These are phyloP conservation scores for Malus domestica DNA, from an alignment of 306 rosid genomes.

Conservation along the genomic window DNA sequence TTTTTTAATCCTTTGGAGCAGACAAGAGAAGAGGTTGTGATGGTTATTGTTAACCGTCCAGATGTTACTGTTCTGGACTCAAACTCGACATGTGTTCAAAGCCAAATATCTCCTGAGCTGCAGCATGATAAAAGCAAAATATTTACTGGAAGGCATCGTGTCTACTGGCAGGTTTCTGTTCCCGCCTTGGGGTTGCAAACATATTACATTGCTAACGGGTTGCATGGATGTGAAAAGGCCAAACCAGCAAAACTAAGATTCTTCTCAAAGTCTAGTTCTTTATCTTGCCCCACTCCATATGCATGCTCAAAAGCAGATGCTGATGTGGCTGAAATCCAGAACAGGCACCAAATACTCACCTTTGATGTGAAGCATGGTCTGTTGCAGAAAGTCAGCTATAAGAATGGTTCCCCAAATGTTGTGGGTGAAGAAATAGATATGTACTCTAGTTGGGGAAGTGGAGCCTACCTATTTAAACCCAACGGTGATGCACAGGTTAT, in stretches of 20 bases:
- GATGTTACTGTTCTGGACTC: constrained; percentile 72
- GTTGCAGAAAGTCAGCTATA: constrained; percentile 54
- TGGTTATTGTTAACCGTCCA: constrained; percentile 68
- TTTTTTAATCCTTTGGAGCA: constrained; percentile 76
- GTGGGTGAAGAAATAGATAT: constrained; percentile 82
- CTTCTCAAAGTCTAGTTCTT: constrained; percentile 44
- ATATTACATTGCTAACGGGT: constrained; percentile 58
- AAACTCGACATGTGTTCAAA: constrained; percentile 66
- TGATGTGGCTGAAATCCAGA: constrained; percentile 56
- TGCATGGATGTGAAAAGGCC: constrained; percentile 65
- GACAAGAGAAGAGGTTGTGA: constrained; percentile 82
- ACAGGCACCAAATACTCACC: constrained; percentile 62
- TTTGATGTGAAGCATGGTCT: constrained; percentile 64
- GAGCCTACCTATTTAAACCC: constrained; percentile 90
- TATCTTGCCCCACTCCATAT: constrained; percentile 69
- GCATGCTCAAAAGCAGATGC: constrained; percentile 49
- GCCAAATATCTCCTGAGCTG: constrained; percentile 86
- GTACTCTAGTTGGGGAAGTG: constrained; percentile 71
- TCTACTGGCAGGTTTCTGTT: constrained; percentile 73
- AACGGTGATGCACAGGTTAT: constrained; percentile 65
- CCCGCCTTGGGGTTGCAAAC: constrained; percentile 88
- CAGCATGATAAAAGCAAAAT: constrained; percentile 59
- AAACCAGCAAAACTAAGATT: constrained; percentile 58
- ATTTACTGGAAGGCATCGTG: constrained; percentile 80
- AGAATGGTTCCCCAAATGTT: constrained; percentile 35